A percentile compares a stretch with the other conserved stretches of the same genome.
Evolutionary conservation across 306 rosid genomes (phyloP).

Genomic region (Malus domestica): ASM211411v1 NC_041795.1:33236001-33236500

Average conservation of each 20-base stretch:
- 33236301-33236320: neutral
- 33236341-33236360: constrained; percentile 90
- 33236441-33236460: neutral
- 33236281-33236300: neutral
- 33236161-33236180: constrained; percentile 24
- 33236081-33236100: neutral
- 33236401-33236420: constrained; percentile 29
- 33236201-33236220: constrained; percentile 88
- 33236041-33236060: neutral
- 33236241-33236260: neutral
- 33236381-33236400: constrained; percentile 74
- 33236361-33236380: constrained; percentile 66
- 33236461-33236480: neutral
- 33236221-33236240: constrained; percentile 61
- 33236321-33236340: neutral
- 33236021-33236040: neutral
- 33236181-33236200: constrained; percentile 50
- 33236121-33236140: neutral
- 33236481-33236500: neutral
- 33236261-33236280: neutral
- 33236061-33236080: neutral
- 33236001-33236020: neutral
- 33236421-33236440: neutral
- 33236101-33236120: no score
- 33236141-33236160: neutral